Evolutionary conservation across 1,284 basidiomycete genomes (phyloP).

Genomic region (Kwoniella shivajii): DNA sequence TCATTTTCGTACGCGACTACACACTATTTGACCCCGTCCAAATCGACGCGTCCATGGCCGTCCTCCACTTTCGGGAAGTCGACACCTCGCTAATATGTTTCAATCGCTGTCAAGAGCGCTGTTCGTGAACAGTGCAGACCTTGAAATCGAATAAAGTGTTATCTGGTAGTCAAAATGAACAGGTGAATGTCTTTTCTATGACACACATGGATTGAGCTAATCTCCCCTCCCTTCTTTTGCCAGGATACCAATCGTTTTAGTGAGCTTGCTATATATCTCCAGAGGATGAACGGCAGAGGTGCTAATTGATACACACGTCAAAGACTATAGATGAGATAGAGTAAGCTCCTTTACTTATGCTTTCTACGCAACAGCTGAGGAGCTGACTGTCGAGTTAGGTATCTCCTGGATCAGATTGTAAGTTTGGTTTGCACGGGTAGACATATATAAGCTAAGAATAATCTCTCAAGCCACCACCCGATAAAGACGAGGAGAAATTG

Average conservation of each 20-base stretch:
- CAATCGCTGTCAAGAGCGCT: too few relatives aligned
- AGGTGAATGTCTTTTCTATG: not conserved
- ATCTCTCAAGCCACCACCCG: constrained; percentile 40
- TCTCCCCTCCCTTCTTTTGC: too few relatives aligned
- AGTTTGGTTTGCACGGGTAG: not conserved
- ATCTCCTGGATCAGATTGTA: constrained; percentile 50
- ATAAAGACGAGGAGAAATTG: constrained; percentile 39
- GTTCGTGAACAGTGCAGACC: too few relatives aligned
- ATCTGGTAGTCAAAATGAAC: constrained; percentile 15
- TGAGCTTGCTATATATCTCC: too few relatives aligned
- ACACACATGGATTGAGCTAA: too few relatives aligned
- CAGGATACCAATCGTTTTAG: constrained; percentile 38
- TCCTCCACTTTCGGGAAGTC: too few relatives aligned
- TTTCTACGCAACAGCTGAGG: not conserved
- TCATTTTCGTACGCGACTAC: too few relatives aligned
- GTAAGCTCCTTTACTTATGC: constrained; percentile 15
- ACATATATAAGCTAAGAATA: constrained; percentile 6
- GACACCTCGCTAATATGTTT: too few relatives aligned
- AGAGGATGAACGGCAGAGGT: too few relatives aligned
- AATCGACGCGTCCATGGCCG: too few relatives aligned
- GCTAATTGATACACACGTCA: not conserved
- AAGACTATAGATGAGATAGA: constrained; percentile 45
- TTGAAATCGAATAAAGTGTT: too few relatives aligned
- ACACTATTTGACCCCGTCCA: too few relatives aligned
- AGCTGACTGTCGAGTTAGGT: constrained; percentile 26